A percentile compares a stretch with the other conserved stretches of the same genome.
These are phyloP conservation scores for Pleoardoris graminearum DNA, from an alignment of 2,329 filamentous ascomycete species.

Conservation along the genomic window DNA sequence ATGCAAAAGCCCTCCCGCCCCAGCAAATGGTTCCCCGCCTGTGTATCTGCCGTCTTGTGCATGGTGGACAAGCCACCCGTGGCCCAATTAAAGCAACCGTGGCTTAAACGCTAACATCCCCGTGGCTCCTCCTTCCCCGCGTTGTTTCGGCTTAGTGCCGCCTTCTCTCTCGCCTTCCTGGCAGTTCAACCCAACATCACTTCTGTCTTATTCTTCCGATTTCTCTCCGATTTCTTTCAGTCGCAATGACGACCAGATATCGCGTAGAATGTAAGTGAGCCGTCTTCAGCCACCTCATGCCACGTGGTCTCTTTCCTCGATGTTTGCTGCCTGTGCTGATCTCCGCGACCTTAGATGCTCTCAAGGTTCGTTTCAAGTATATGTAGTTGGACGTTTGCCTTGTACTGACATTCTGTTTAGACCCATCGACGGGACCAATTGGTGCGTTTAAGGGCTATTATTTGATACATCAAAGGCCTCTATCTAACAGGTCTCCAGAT, in stretches of 20 bases:
- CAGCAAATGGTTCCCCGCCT: background rate
- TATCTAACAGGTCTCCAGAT: conserved; percentile 48
- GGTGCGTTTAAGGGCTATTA: conserved; percentile 59
- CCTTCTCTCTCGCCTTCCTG: conserved; percentile 27
- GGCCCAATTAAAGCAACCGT: conserved; percentile 3
- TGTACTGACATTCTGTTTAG: conserved; percentile 52
- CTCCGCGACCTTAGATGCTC: conserved; percentile 56
- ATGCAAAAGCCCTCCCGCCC: background rate
- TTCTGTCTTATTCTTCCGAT: conserved; percentile 4
- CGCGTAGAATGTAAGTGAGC: conserved; percentile 45
- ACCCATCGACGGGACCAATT: conserved; percentile 91
- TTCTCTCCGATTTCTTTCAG: conserved; percentile 9
- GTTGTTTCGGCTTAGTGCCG: conserved; percentile 29
- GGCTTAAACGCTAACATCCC: background rate
- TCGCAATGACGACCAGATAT: conserved; percentile 48
- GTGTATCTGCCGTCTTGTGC: background rate
- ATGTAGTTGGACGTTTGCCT: conserved; percentile 19
- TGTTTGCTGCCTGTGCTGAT: conserved; percentile 20
- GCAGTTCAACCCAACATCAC: conserved; percentile 13
- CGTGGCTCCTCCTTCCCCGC: conserved; percentile 16
- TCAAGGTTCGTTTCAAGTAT: conserved; percentile 57
- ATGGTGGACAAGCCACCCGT: background rate
- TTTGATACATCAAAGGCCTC: background rate
- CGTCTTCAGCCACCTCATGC: background rate
- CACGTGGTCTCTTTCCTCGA: background rate